A percentile compares a stretch with the other conserved stretches of the same genome.
Conservation (phyloP, 2,329 filamentous ascomycete genomes). For the Colletotrichum cuscutae region DNA sequence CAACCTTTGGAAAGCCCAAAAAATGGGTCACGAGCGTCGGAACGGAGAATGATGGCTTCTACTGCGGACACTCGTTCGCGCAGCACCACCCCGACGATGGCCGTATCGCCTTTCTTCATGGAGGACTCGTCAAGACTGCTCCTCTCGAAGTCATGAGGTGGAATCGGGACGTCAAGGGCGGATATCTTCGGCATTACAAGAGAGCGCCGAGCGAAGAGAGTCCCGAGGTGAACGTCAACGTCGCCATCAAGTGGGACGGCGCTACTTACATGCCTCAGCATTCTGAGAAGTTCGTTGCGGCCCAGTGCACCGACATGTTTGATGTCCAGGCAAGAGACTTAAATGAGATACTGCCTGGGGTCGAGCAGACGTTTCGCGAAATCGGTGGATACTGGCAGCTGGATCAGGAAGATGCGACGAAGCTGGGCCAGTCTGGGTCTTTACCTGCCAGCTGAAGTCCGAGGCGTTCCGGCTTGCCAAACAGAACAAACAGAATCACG, state of each 20-base stretch:
- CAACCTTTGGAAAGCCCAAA: conserved; percentile 12
- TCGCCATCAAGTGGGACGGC: conserved; percentile 25
- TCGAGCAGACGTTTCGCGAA: conserved; percentile 22
- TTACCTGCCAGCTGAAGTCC: background rate
- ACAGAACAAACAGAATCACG: background rate
- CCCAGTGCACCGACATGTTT: conserved; percentile 24
- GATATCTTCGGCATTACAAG: conserved; percentile 22
- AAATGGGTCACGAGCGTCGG: conserved; percentile 25
- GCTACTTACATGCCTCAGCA: conserved; percentile 13
- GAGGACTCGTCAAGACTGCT: conserved; percentile 21
- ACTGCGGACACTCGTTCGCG: conserved; percentile 27
- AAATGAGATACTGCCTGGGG: conserved; percentile 19
- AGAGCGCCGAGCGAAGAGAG: conserved; percentile 15
- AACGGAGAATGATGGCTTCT: conserved; percentile 22
- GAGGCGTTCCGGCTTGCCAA: background rate
- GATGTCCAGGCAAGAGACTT: conserved; percentile 17
- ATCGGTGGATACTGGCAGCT: conserved; percentile 29
- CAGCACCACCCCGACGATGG: conserved; percentile 29
- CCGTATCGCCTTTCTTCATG: conserved; percentile 18
- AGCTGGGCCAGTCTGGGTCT: background rate
- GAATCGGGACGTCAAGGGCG: conserved; percentile 21
- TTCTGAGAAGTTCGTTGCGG: conserved; percentile 7
- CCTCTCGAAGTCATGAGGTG: conserved; percentile 19
- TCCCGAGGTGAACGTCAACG: conserved; percentile 7
- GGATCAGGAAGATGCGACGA: conserved; percentile 6